Conservation (phyloP, 169 alveolate genomes). For the Babesia ovata region DNA sequence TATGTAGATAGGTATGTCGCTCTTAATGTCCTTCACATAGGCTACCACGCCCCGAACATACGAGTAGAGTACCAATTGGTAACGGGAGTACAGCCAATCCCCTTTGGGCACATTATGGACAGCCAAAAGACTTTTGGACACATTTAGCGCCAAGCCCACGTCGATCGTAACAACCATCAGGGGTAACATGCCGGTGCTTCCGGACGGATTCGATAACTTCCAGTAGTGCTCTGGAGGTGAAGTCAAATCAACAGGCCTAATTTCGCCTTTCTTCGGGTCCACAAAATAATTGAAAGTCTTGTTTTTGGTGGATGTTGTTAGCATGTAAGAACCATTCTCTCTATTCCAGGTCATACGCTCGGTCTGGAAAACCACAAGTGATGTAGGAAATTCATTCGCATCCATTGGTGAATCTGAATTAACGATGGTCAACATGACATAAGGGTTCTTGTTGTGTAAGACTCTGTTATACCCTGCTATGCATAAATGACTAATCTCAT, state of each 20-base stretch:
- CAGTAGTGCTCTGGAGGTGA: neutral
- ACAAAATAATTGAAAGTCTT: neutral
- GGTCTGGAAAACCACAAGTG: neutral
- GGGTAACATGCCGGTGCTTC: too few relatives aligned
- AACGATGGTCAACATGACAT: neutral
- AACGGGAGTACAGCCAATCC: slow-evolving; percentile 5
- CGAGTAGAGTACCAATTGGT: slow-evolving; percentile 5
- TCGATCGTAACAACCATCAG: too few relatives aligned
- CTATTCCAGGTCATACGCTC: too few relatives aligned
- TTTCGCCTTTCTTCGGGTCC: neutral
- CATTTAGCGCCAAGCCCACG: too few relatives aligned
- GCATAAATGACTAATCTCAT: neutral
- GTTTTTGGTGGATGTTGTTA: too few relatives aligned
- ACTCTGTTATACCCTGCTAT: neutral
- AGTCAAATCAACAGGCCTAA: neutral
- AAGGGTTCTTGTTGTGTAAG: neutral
- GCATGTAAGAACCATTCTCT: too few relatives aligned
- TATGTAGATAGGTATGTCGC: neutral
- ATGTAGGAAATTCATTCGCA: neutral
- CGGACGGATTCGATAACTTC: too few relatives aligned
- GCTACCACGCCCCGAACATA: neutral
- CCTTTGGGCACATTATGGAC: neutral
- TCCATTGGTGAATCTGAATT: neutral
- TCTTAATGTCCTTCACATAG: neutral
- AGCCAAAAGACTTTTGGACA: neutral